Percentiles rank a stretch among this genome's conserved stretches.
Conservation (phyloP, 495 filamentous ascomycete species). For the Penicillium maclennaniae region DNA sequence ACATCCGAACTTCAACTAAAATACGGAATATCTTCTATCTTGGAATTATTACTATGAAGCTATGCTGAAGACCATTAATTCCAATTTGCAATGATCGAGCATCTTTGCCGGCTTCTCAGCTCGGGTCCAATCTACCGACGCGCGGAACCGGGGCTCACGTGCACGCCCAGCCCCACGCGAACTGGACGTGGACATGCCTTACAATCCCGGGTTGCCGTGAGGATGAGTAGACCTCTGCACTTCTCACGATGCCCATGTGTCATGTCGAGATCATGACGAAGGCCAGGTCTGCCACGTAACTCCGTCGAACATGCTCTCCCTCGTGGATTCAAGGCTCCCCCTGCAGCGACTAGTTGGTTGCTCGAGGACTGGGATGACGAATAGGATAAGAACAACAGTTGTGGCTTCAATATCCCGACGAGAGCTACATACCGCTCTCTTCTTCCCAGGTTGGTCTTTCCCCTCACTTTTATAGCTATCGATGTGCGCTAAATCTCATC, state of each 20-base stretch:
- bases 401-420: constrained; percentile 12
- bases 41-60: not conserved
- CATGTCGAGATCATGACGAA: constrained; percentile 15
- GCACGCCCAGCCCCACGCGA: constrained; percentile 17
- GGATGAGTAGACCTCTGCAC: not conserved
- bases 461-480: not conserved
- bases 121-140: constrained; percentile 14
- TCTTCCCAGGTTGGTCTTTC: constrained; percentile 68
- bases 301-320: constrained; percentile 17
- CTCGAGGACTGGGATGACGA: not conserved
- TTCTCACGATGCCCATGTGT: constrained; percentile 17
- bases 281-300: constrained; percentile 12
- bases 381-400: constrained; percentile 3
- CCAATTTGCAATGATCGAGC: not conserved
- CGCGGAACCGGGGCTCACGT: constrained; percentile 18
- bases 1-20: not conserved
- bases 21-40: not conserved
- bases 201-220: not conserved
- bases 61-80: not conserved
- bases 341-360: not conserved
- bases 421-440: constrained; percentile 66
- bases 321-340: constrained; percentile 1
- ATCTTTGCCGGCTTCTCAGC: not conserved
- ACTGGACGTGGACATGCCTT: constrained; percentile 4
- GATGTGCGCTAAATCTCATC: not conserved